Percentiles rank a stretch among this genome's conserved stretches.
Evolutionary conservation across 441 rosid genomes (phyloP).

Genomic region (Pelargonium fulgidum): DNA sequence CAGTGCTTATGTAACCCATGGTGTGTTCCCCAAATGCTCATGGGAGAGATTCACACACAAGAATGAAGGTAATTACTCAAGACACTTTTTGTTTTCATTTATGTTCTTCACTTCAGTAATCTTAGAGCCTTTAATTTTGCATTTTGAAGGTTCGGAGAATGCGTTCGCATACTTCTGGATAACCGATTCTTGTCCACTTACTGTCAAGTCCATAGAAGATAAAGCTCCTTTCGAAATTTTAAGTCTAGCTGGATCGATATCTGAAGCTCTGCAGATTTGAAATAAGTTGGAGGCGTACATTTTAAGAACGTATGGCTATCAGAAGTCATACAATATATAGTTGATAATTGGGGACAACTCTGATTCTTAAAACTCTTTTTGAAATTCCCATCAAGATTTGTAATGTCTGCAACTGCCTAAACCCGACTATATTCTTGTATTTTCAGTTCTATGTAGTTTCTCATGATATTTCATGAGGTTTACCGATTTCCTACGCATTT

Average conservation of each 20-base stretch:
- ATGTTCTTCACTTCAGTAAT: neutral
- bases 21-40: conserved; percentile 80
- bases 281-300: neutral
- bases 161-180: conserved; percentile 89
- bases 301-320: neutral
- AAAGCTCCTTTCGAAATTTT: conserved; percentile 77
- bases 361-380: neutral
- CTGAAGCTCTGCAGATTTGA: conserved; percentile 79
- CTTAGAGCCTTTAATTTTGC: conserved; percentile 12
- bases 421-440: neutral
- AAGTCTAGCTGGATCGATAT: conserved; percentile 87
- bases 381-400: neutral
- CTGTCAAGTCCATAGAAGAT: conserved; percentile 68
- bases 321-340: neutral
- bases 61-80: conserved; percentile 41
- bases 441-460: neutral
- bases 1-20: conserved; percentile 94
- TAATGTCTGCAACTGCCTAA: neutral
- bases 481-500: neutral
- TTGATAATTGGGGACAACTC: neutral
- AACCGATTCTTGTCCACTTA: conserved; percentile 84
- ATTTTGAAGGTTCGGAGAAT: conserved; percentile 34
- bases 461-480: neutral
- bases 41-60: conserved; percentile 78
- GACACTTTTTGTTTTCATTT: neutral